phyloP scores from a whole-genome alignment of 75 land plant species.

The Sequoiadendron giganteum region DNA sequence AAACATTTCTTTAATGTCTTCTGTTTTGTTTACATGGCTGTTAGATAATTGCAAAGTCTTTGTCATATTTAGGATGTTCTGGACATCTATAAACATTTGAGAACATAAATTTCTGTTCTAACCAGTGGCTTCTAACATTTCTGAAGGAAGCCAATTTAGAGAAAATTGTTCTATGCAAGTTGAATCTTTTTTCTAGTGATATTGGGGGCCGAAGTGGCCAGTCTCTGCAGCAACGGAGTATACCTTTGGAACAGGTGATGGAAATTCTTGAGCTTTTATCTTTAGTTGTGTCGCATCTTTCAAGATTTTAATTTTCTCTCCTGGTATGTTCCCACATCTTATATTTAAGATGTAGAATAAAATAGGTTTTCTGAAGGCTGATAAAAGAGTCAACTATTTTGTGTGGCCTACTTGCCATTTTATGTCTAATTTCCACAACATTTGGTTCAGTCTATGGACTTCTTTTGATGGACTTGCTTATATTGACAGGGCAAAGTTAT shows the following conservation, averaged over 20 bases:
- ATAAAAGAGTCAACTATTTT: neutral
- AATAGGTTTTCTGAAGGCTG: neutral
- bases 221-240: conserved; percentile 23
- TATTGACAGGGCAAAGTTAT: conserved; percentile 60
- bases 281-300: neutral
- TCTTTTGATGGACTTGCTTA: neutral
- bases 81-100: neutral
- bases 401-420: neutral
- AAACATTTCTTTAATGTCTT: neutral
- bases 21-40: neutral
- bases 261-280: neutral
- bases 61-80: neutral
- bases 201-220: conserved; percentile 28
- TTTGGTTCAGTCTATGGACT: neutral
- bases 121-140: neutral
- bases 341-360: neutral
- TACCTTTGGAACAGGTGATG: conserved; percentile 61
- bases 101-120: neutral
- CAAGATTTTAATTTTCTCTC: neutral
- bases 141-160: conserved; percentile 54
- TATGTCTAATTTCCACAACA: neutral
- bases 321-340: neutral
- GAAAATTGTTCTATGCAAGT: conserved; percentile 25
- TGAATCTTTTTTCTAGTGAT: conserved; percentile 29
- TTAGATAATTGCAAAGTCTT: neutral